phyloP scores from a whole-genome alignment of 441 rosid species.

The Adansonia madagascariensis region DNA sequence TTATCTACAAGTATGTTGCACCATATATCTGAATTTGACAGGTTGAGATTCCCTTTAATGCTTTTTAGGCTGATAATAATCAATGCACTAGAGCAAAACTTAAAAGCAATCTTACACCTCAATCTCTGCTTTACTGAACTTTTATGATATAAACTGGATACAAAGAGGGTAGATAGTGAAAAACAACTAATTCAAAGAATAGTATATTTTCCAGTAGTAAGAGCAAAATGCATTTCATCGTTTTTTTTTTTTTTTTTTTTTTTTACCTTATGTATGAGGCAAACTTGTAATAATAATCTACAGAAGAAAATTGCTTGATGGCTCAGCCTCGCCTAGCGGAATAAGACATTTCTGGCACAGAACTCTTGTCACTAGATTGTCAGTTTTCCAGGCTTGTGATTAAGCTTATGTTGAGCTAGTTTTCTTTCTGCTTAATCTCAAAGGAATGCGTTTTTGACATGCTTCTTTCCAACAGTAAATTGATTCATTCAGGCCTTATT shows the following conservation, averaged over 20 bases:
- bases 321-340: neutral
- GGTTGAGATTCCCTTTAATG: neutral
- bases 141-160: constrained; percentile 2
- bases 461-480: neutral
- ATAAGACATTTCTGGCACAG: constrained; percentile 8
- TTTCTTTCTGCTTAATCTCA: constrained; percentile 11
- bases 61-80: neutral
- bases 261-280: neutral
- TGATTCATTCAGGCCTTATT: constrained; percentile 24
- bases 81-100: neutral
- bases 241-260: neutral
- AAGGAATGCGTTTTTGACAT: neutral
- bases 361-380: constrained; percentile 1
- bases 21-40: neutral
- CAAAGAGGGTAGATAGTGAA: neutral
- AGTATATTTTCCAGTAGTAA: neutral
- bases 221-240: neutral
- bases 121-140: constrained; percentile 12
- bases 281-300: neutral
- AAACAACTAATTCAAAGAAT: neutral
- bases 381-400: neutral
- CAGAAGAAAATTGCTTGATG: constrained; percentile 10
- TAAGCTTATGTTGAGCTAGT: neutral
- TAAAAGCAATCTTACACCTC: neutral
- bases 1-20: neutral